Evolutionary conservation across 495 filamentous ascomycete genomes (phyloP).

Genomic region (Pseudotulostoma volvatum): DNA sequence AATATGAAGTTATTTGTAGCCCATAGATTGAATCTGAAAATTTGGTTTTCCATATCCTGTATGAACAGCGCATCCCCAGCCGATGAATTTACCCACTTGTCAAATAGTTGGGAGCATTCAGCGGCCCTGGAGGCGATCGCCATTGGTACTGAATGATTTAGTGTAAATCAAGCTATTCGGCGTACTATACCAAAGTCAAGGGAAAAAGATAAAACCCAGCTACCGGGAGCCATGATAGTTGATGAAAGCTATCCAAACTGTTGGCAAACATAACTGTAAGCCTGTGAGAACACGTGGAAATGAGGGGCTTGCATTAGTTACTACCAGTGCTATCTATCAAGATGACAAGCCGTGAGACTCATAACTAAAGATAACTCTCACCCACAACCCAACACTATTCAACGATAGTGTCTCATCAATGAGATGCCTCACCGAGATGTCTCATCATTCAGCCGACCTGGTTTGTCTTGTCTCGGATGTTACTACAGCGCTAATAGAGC

Average conservation of each 20-base stretch:
- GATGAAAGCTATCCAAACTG: background rate
- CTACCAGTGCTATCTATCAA: too few species aligned
- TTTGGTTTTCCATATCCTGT: constrained; percentile 5
- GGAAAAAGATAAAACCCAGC: too few species aligned
- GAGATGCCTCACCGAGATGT: background rate
- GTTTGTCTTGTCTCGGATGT: background rate
- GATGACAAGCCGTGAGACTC: too few species aligned
- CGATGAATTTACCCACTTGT: background rate
- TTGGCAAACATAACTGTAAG: background rate
- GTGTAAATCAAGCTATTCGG: too few species aligned
- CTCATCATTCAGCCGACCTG: background rate
- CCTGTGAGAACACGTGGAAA: background rate
- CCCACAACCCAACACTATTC: too few species aligned
- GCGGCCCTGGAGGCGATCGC: background rate
- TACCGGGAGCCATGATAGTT: too few species aligned
- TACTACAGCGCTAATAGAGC: background rate
- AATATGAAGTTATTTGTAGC: constrained; percentile 7
- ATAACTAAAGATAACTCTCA: too few species aligned
- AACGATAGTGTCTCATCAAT: background rate
- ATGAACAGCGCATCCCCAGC: background rate
- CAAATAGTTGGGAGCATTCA: background rate
- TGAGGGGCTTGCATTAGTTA: constrained; percentile 1
- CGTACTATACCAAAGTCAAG: too few species aligned
- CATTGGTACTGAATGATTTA: too few species aligned
- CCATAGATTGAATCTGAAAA: constrained; percentile 11